Conservation (phyloP, 768 basidiomycete species). For the Amanita rubescens region DNA sequence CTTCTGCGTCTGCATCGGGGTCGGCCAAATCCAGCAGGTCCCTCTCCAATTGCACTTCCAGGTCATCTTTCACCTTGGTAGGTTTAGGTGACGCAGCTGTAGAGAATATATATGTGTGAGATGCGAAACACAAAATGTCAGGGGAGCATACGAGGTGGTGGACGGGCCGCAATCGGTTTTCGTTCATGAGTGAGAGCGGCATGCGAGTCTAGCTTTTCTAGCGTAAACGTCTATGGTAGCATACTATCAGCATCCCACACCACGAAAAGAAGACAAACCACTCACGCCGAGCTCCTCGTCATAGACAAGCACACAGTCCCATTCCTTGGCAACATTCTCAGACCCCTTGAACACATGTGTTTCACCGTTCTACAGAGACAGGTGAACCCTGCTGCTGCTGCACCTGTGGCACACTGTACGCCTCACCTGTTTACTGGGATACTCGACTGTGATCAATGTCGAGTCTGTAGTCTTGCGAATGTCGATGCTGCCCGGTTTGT, state of each 20-base stretch:
- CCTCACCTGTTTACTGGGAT: conserved; percentile 56
- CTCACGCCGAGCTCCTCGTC: conserved; percentile 68
- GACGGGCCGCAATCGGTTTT: conserved; percentile 26
- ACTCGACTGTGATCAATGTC: conserved; percentile 53
- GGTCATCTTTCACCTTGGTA: conserved; percentile 10
- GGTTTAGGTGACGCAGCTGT: conserved; percentile 20
- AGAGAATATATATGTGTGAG: conserved; percentile 7
- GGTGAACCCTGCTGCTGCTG: not conserved
- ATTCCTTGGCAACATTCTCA: conserved; percentile 55
- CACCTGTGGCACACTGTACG: not conserved
- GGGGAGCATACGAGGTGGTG: conserved; percentile 28
- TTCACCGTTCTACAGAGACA: conserved; percentile 37
- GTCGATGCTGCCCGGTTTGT: conserved; percentile 59
- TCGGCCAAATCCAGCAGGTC: conserved; percentile 16
- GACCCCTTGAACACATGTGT: conserved; percentile 48
- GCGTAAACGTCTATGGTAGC: conserved; percentile 48
- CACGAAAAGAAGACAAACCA: conserved; percentile 7
- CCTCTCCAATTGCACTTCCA: conserved; percentile 21
- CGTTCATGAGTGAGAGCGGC: conserved; percentile 48
- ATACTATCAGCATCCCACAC: not conserved
- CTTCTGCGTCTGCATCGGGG: conserved; percentile 23
- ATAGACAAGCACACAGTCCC: conserved; percentile 74
- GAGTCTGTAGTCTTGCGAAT: conserved; percentile 47
- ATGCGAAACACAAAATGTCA: conserved; percentile 4
- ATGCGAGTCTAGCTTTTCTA: conserved; percentile 70